phyloP scores from a whole-genome alignment of 805 yeast species.

The Saturnispora silvae region DNA sequence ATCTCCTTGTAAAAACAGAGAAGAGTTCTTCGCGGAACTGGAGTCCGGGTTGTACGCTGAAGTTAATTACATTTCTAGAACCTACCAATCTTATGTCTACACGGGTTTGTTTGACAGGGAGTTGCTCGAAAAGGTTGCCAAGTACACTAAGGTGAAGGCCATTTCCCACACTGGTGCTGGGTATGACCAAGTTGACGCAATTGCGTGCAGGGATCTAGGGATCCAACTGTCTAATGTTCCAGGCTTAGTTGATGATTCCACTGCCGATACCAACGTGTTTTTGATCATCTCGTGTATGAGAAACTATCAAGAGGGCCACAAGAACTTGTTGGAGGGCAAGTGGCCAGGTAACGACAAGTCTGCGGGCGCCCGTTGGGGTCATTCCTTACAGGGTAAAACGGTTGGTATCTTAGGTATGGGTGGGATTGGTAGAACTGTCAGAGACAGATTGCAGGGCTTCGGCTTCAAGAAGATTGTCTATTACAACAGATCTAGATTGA shows the following conservation, averaged over 20 bases:
- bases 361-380: conserved; percentile 53
- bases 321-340: conserved; percentile 42
- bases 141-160: conserved; percentile 27
- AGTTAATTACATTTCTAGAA: conserved; percentile 31
- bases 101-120: conserved; percentile 37
- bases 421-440: conserved; percentile 76
- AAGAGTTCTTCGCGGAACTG: conserved; percentile 31
- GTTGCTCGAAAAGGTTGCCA: conserved; percentile 27
- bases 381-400: conserved; percentile 62
- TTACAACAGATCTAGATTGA: conserved; percentile 54
- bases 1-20: conserved; percentile 30
- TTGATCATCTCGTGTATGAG: conserved; percentile 41
- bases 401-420: conserved; percentile 85
- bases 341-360: conserved; percentile 40
- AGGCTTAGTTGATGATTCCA: conserved; percentile 40
- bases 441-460: conserved; percentile 63
- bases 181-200: conserved; percentile 41
- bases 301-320: conserved; percentile 51
- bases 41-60: conserved; percentile 27
- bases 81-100: conserved; percentile 28
- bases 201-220: conserved; percentile 28
- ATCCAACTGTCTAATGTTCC: conserved; percentile 46
- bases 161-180: conserved; percentile 48
- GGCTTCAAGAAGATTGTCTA: conserved; percentile 64
- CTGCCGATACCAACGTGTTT: conserved; percentile 49